These are phyloP conservation scores for Ophiostoma triangulosporum DNA, from an alignment of 2,329 filamentous ascomycete genomes.

Conservation along the genomic window DNA sequence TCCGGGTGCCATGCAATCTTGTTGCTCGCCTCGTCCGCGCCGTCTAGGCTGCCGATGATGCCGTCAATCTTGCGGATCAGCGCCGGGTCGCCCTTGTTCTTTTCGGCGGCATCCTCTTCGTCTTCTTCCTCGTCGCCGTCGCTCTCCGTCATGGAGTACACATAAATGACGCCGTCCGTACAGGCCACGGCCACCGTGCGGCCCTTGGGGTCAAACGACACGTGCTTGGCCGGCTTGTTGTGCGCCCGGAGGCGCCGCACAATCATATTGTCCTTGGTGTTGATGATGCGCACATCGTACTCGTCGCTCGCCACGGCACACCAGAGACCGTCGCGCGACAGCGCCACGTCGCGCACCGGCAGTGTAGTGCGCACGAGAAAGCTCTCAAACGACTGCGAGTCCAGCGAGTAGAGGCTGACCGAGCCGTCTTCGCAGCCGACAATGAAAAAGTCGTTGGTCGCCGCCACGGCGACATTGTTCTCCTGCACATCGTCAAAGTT, in stretches of 20 bases:
- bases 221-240: conserved; percentile 74
- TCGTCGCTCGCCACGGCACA: conserved; percentile 96
- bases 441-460: conserved; percentile 70
- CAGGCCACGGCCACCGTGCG: conserved; percentile 67
- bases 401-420: conserved; percentile 84
- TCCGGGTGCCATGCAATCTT: conserved; percentile 85
- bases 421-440: conserved; percentile 88
- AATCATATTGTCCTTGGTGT: conserved; percentile 61
- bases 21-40: conserved; percentile 62
- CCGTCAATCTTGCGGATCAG: conserved; percentile 76
- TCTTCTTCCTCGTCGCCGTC: conserved; percentile 24
- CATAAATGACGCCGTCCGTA: conserved; percentile 76
- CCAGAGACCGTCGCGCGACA: conserved; percentile 75
- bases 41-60: conserved; percentile 65
- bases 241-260: conserved; percentile 75
- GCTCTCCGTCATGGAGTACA: conserved; percentile 71
- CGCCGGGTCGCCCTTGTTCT: conserved; percentile 36
- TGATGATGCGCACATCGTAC: conserved; percentile 78
- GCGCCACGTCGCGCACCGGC: conserved; percentile 70
- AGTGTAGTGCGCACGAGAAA: conserved; percentile 75
- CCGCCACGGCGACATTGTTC: conserved; percentile 66
- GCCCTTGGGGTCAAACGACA: conserved; percentile 74
- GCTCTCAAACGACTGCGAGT: conserved; percentile 59
- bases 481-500: conserved; percentile 88
- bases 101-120: not conserved